A percentile compares a stretch with the other conserved stretches of the same genome.
These are phyloP conservation scores for Dujonia santamariae DNA, from an alignment of 1,139 yeast species.

Conservation along the genomic window DNA sequence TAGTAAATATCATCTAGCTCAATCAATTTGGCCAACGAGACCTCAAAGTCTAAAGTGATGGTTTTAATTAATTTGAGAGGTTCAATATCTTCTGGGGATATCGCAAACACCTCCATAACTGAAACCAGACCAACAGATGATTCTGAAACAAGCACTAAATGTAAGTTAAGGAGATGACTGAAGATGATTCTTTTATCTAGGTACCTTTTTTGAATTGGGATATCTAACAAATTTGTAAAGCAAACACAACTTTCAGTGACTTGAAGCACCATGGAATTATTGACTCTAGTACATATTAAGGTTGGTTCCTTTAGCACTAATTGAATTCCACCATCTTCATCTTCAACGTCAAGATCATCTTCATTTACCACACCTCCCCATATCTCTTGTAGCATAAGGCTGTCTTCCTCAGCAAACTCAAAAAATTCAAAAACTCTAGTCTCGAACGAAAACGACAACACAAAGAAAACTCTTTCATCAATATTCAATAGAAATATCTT, in stretches of 20 bases:
- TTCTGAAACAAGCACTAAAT: conserved; percentile 17
- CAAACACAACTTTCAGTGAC: conserved; percentile 25
- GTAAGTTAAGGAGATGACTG: conserved; percentile 13
- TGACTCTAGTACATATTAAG: conserved; percentile 10
- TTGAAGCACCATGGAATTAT: conserved; percentile 22
- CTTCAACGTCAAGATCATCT: conserved; percentile 2
- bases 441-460: conserved; percentile 38
- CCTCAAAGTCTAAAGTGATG: no score
- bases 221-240: conserved; percentile 19
- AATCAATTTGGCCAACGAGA: no score
- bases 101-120: no score
- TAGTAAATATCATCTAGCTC: no score
- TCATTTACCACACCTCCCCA: no score
- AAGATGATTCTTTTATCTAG: conserved; percentile 14
- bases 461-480: conserved; percentile 23
- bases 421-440: conserved; percentile 32
- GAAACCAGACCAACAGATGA: no score
- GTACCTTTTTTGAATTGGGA: conserved; percentile 7
- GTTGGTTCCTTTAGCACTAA: conserved; percentile 17
- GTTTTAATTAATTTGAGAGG: no score
- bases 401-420: conserved; percentile 18
- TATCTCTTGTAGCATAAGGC: conserved; percentile 7
- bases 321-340: conserved; percentile 14
- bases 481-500: no score
- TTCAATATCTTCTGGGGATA: no score